Conservation (phyloP, 2,329 filamentous ascomycete species). For the Penicillium sp. region DNA sequence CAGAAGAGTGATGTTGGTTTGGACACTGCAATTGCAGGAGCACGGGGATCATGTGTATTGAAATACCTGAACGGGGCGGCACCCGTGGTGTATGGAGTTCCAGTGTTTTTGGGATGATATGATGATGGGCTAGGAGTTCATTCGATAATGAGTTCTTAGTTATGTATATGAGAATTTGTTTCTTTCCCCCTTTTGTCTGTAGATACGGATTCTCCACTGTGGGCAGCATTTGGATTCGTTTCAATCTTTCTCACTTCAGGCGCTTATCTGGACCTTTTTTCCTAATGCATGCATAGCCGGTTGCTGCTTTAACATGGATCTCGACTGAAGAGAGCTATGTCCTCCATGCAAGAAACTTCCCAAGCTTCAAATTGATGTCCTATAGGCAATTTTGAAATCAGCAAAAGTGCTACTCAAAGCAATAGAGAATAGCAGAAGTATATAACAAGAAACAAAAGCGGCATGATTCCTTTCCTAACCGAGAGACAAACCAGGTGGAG, state of each 20-base stretch:
- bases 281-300: not conserved
- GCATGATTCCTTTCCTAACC: not conserved
- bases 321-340: not conserved
- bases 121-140: not conserved
- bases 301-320: not conserved
- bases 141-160: not conserved
- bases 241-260: not conserved
- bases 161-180: not conserved
- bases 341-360: not conserved
- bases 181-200: not conserved
- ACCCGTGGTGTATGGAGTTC: constrained; percentile 91
- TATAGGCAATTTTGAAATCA: not conserved
- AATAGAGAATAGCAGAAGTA: not conserved
- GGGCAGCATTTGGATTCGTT: constrained; percentile 16
- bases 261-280: not conserved
- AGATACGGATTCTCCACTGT: constrained; percentile 13
- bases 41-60: constrained; percentile 78
- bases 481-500: constrained; percentile 11
- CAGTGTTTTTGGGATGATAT: constrained; percentile 68
- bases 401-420: not conserved
- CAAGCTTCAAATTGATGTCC: too few relatives aligned
- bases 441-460: not conserved
- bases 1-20: constrained; percentile 52
- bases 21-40: constrained; percentile 76
- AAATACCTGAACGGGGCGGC: constrained; percentile 91